These are phyloP conservation scores for Limnomonas spitsbergensis DNA, from an alignment of 139 green algal species.

Conservation along the genomic window DNA sequence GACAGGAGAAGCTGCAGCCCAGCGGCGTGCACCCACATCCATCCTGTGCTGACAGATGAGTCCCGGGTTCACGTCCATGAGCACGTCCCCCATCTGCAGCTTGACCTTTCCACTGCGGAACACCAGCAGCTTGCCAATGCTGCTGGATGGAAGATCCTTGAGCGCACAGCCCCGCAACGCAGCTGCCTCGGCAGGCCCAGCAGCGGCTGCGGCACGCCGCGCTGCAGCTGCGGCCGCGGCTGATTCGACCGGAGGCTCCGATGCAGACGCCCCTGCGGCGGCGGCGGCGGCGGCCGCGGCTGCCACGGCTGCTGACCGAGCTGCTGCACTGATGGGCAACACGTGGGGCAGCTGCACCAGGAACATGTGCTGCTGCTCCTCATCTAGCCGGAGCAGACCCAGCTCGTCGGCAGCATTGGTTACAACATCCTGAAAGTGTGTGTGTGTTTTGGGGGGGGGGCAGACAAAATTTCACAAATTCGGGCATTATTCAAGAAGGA, in stretches of 20 bases:
- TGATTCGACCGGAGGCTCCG: background rate
- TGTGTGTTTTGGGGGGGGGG: too few species aligned
- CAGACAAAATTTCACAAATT: slow-evolving; percentile 7
- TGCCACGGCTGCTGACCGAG: background rate
- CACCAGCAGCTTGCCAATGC: slow-evolving; percentile 64
- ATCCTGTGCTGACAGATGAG: slow-evolving; percentile 47
- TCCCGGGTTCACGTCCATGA: slow-evolving; percentile 65
- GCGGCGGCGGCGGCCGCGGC: background rate
- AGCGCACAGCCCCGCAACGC: background rate
- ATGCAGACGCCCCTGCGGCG: background rate
- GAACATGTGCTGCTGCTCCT: slow-evolving; percentile 21
- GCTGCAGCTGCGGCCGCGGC: background rate
- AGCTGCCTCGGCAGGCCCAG: background rate
- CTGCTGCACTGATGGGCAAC: slow-evolving; percentile 3
- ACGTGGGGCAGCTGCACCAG: slow-evolving; percentile 13
- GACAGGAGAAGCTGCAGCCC: too few species aligned
- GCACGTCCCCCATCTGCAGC: slow-evolving; percentile 64
- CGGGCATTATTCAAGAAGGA: too few species aligned
- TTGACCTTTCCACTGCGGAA: slow-evolving; percentile 71
- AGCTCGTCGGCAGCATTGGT: slow-evolving; percentile 19
- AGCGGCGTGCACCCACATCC: slow-evolving; percentile 49
- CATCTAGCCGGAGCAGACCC: slow-evolving; percentile 19
- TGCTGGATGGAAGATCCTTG: slow-evolving; percentile 38
- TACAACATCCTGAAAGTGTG: slow-evolving; percentile 15
- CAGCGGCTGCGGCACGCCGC: background rate